Evolutionary conservation across 306 rosid genomes (phyloP), one percentile per base, ranked within the genome.

Genomic region (Lithocarpus polystachyus): DNA sequence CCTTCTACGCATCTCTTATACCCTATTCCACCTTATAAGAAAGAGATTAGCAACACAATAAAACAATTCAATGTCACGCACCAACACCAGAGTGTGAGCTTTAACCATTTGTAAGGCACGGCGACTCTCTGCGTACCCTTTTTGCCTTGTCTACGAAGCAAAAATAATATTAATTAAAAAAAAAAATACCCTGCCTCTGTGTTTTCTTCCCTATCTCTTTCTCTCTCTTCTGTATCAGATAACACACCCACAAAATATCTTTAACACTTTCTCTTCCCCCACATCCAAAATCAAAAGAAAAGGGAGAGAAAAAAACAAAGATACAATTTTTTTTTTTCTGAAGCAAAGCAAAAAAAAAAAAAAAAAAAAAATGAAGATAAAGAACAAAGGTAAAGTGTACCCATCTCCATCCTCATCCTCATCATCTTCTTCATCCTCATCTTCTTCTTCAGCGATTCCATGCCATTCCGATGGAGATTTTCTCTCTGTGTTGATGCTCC

Each of bases 371-470:
- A 90, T 88, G 92, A 90, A 90, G 84, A 83, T 85, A 54, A 88
- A 90, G 86, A 81, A 79, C 88, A 88, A 88, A 62, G 92, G 92
- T 40, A 90, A 85, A 76, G 91, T 90, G 2, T 77, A 88, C 80
- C 94, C 94, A 4, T 83, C 92, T 73, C 92, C 83, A 2, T 65
- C 83, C 0, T 59, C 83, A 0, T 59, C 81, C 0, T 54, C 71
- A 0, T 43, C n/a, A n/a, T n/a, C n/a, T n/a, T n/a, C 74, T 0
- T 48, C 92, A 0, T 83, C 89, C 8, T 72, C 86, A 4, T 62
- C 82, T 1, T 14, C 86, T 12, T 56, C 82, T 2, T 19, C 86
- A 11, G 56, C 20, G 24, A 56, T 17, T 55, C 75, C 15, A 8
- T 76, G 31, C 22, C 73, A 54, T 19, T 75, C 74, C 23, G 87